Conservation (phyloP, 2,329 filamentous ascomycete species). For the Fusarium piperis region DNA sequence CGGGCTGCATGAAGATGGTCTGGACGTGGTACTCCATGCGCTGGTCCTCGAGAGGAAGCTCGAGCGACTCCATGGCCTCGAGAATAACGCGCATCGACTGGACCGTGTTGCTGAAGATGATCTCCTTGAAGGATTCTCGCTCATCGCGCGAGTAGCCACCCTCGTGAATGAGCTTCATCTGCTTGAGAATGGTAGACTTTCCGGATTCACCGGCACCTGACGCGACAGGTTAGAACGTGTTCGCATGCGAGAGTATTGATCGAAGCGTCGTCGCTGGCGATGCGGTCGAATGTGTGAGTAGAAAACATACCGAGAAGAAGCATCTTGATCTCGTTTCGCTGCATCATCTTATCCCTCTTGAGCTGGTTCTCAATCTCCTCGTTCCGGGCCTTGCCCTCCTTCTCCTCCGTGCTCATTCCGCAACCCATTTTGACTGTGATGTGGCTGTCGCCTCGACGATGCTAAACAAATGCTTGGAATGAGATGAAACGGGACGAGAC, state of each 20-base stretch:
- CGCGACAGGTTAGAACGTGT: slow-evolving; percentile 40
- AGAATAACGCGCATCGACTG: slow-evolving; percentile 76
- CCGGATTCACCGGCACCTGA: slow-evolving; percentile 92
- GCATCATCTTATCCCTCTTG: slow-evolving; percentile 98
- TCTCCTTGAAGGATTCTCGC: slow-evolving; percentile 75
- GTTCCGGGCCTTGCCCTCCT: slow-evolving; percentile 99
- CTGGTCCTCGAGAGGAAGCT: slow-evolving; percentile 87
- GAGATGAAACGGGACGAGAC: slow-evolving; percentile 15
- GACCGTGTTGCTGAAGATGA: slow-evolving; percentile 76
- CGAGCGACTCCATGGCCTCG: slow-evolving; percentile 74
- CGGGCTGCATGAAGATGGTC: slow-evolving; percentile 98
- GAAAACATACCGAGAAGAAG: slow-evolving; percentile 81
- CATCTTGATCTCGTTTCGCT: slow-evolving; percentile 99
- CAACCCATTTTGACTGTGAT: slow-evolving; percentile 87
- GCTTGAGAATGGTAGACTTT: slow-evolving; percentile 97
- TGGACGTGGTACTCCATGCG: slow-evolving; percentile 97
- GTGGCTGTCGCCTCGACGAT: slow-evolving; percentile 30
- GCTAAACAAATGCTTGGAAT: slow-evolving; percentile 17
- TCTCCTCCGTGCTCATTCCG: slow-evolving; percentile 99
- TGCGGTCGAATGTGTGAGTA: neutral
- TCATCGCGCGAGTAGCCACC: slow-evolving; percentile 96
- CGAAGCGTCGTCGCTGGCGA: neutral
- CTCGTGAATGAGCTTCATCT: slow-evolving; percentile 99
- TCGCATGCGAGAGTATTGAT: neutral
- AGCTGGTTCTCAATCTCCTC: slow-evolving; percentile 99